Evolutionary conservation across 257 asterid species (phyloP), one percentile per base, ranked within the genome.

Genomic region (Solanum chmielewskii): DNA sequence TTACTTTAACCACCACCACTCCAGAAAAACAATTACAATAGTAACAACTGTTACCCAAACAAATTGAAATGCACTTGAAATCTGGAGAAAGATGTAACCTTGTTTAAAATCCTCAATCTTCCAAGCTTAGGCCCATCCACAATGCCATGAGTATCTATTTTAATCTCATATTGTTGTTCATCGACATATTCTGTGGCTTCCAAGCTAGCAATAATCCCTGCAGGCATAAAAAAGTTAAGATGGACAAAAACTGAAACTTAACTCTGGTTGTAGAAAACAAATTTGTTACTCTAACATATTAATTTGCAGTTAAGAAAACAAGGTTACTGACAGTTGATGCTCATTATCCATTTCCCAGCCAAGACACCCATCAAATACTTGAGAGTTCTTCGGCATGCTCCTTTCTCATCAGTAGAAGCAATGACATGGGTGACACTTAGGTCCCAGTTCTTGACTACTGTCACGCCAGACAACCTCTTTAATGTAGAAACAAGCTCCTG

Each of bases 331-430:
- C 99, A 97, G 11, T 93, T 89, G 11, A 93, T 91, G 86, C 91
- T 92, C 89, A 97, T 83, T 87, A 95, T 92, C 99, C 99, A 97
- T 93, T 95, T 95, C 82, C 99, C 99, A 89, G 92, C 96, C 93
- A 97, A 86, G 88, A 97, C 90, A 39, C 98, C 98, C 99, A 94
- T 97, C 92, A 97, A 90, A 90, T 91, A 93, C 84, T 97, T 97
- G 88, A 94, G 94, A 83, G 98, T 97, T 87, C 99, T 91, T 92
- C 92, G 93, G 91, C 99, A 94, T 27, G 98, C 95, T 70, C 98
- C 96, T 87, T 93, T 94, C 89, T 93, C 94, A 90, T 94, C 92
- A 77, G 92, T 91, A 86, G 98, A 94, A 86, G 98, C 95, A 88
- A 97, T 91, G 88, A 97, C 93, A 90, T 97, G 98, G 87, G 98